phyloP scores from a whole-genome alignment of 345 rosid genomes.

The Eucalyptus leucophloia region DNA sequence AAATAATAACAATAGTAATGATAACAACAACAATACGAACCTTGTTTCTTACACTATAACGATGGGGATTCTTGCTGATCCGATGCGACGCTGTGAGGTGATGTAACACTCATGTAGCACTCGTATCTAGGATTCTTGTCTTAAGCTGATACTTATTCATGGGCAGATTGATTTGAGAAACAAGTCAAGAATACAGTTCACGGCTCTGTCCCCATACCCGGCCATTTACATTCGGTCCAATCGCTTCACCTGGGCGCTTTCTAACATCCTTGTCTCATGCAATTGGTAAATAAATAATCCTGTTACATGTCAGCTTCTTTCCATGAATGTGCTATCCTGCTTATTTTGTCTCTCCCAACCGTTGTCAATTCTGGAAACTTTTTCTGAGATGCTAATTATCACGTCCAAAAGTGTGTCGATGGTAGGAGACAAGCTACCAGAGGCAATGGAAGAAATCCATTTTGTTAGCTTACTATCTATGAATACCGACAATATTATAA shows the following conservation, averaged over 20 bases:
- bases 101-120: background rate
- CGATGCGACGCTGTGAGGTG: conserved; percentile 72
- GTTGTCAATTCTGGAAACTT: background rate
- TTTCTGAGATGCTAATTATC: background rate
- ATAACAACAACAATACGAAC: no score
- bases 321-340: background rate
- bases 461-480: background rate
- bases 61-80: conserved; percentile 74
- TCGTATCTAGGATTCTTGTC: background rate
- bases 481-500: background rate
- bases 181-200: background rate
- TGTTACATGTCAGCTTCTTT: background rate
- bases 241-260: background rate
- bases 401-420: background rate
- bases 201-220: background rate
- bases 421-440: background rate
- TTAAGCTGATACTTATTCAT: background rate
- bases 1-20: background rate
- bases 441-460: background rate
- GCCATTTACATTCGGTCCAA: background rate
- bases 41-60: background rate
- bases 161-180: background rate
- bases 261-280: background rate
- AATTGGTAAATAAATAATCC: background rate
- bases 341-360: background rate